A percentile compares a stretch with the other conserved stretches of the same genome.
Conservation (phyloP, 305 asterid species). For the Solanum hybrid region DNA sequence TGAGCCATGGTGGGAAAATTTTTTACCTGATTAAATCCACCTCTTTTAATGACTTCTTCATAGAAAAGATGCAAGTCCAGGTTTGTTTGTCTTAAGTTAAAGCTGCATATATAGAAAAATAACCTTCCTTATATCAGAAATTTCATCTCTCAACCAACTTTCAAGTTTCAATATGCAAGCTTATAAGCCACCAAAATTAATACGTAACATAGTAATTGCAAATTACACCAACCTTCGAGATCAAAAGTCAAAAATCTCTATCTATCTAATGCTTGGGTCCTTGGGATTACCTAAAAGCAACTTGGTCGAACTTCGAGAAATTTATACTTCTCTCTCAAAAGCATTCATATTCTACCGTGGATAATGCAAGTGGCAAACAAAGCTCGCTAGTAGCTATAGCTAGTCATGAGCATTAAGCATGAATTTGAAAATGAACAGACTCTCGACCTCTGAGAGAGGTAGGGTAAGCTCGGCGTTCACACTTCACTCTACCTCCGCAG, state of each 20-base stretch:
- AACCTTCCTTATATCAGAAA: not conserved
- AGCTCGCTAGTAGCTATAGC: not conserved
- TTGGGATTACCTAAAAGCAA: not conserved
- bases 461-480: not conserved
- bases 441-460: not conserved
- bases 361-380: not conserved
- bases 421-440: not conserved
- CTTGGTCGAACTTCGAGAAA: not conserved
- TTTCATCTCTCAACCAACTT: not conserved
- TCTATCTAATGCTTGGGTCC: not conserved
- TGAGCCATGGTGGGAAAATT: not conserved
- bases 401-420: not conserved
- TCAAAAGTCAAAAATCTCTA: not conserved
- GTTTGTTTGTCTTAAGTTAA: constrained; percentile 40
- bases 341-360: not conserved
- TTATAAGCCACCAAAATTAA: not conserved
- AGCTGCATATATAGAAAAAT: constrained; percentile 24
- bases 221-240: not conserved
- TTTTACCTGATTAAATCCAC: constrained; percentile 56
- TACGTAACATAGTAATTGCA: not conserved
- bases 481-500: not conserved
- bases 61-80: constrained; percentile 51
- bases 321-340: not conserved
- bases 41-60: constrained; percentile 46
- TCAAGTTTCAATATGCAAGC: not conserved